A percentile compares a stretch with the other conserved stretches of the same genome.
Evolutionary conservation across 1,139 yeast species (phyloP).

Genomic region (Debaryomycetaceae sp.): DNA sequence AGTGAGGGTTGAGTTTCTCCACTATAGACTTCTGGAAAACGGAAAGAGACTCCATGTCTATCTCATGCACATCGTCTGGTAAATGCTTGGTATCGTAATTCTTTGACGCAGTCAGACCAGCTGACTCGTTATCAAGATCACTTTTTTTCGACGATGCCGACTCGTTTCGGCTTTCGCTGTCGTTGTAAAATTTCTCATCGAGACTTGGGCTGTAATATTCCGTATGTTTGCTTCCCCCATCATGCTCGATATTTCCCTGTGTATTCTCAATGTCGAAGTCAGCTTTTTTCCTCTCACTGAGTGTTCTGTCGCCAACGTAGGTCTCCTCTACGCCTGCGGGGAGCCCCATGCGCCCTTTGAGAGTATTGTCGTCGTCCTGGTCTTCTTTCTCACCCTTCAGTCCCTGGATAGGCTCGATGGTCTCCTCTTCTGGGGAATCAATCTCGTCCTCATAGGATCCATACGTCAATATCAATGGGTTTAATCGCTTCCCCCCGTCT

Average conservation of each 20-base stretch:
- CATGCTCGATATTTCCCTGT: background rate
- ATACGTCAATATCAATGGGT: background rate
- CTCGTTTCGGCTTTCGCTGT: background rate
- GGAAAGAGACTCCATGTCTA: constrained; percentile 7
- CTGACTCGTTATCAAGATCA: background rate
- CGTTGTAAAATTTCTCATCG: background rate
- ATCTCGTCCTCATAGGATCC: constrained; percentile 1
- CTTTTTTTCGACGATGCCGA: background rate
- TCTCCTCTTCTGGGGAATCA: constrained; percentile 1
- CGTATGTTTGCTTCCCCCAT: background rate
- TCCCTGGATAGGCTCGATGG: constrained; percentile 1
- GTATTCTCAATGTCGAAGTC: constrained; percentile 2
- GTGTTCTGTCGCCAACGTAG: background rate
- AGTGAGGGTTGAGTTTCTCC: constrained; percentile 28
- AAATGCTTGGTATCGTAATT: no score
- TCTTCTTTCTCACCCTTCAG: background rate
- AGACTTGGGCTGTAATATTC: background rate
- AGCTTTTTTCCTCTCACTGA: background rate
- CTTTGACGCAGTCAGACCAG: background rate
- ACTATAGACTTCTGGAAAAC: constrained; percentile 35
- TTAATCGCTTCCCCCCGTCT: background rate
- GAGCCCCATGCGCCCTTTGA: background rate
- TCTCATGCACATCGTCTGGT: background rate
- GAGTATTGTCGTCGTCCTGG: background rate
- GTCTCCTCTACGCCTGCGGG: background rate